phyloP scores from a whole-genome alignment of 2,329 filamentous ascomycete genomes.

The Xylariaceae sp. region DNA sequence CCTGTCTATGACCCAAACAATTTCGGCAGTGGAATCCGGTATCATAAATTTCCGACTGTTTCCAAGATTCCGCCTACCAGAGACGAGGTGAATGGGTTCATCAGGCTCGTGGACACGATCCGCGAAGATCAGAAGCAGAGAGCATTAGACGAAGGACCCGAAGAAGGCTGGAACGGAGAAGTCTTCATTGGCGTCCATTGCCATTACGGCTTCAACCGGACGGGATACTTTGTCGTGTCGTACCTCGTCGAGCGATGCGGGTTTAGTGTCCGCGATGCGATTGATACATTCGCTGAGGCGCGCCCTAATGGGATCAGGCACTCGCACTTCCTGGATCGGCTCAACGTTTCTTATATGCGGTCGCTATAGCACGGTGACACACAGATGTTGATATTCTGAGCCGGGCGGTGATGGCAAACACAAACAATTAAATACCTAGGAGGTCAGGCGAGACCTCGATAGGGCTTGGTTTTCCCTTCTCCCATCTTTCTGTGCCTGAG shows the following conservation, averaged over 20 bases:
- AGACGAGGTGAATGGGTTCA: slow-evolving; percentile 51
- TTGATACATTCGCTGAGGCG: slow-evolving; percentile 69
- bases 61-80: slow-evolving; percentile 78
- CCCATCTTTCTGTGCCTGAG: no score
- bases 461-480: no score
- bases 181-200: slow-evolving; percentile 65
- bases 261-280: slow-evolving; percentile 69
- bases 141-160: slow-evolving; percentile 39
- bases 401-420: no score
- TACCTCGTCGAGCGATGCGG: slow-evolving; percentile 82
- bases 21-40: slow-evolving; percentile 64
- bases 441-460: no score
- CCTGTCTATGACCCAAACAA: slow-evolving; percentile 81
- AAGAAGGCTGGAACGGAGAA: slow-evolving; percentile 33
- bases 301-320: slow-evolving; percentile 84
- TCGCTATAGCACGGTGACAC: no score
- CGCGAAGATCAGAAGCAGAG: slow-evolving; percentile 50
- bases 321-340: slow-evolving; percentile 78
- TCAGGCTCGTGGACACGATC: slow-evolving; percentile 56
- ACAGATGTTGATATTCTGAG: no score
- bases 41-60: slow-evolving; percentile 86
- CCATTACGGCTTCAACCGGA: slow-evolving; percentile 94
- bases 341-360: slow-evolving; percentile 79
- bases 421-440: no score
- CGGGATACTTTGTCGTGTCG: slow-evolving; percentile 83